These are phyloP conservation scores for Eimeria tenella DNA, from an alignment of 169 alveolate genomes.

Conservation along the genomic window DNA sequence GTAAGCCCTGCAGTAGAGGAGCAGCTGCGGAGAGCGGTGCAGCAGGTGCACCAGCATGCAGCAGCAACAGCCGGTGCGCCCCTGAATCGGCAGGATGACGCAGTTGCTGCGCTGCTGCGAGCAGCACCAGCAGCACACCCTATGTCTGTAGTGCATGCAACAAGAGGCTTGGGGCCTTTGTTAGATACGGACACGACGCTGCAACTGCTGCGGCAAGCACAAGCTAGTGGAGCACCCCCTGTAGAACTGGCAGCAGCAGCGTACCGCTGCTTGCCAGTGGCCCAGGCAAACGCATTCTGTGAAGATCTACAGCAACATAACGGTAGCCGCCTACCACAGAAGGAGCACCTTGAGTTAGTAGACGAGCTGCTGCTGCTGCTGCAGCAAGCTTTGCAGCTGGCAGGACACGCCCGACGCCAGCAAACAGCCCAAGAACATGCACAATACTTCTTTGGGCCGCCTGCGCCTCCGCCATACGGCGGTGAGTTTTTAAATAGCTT, in stretches of 20 bases:
- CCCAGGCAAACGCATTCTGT: constrained; percentile 1
- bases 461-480: constrained; percentile 30
- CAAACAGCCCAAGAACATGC: neutral
- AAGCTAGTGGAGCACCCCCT: constrained; percentile 12
- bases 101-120: constrained; percentile 21
- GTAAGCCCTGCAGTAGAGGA: constrained; percentile 2
- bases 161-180: constrained; percentile 46
- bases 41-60: constrained; percentile 34
- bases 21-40: constrained; percentile 31
- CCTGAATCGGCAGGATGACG: neutral
- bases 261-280: constrained; percentile 42
- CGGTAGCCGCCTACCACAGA: constrained; percentile 4
- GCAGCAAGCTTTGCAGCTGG: constrained; percentile 44
- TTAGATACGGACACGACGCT: neutral
- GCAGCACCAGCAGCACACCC: constrained; percentile 44
- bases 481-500: neutral
- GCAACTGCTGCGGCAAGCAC: constrained; percentile 11
- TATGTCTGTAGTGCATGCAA: constrained; percentile 40
- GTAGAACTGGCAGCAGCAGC: constrained; percentile 36
- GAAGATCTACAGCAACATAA: neutral
- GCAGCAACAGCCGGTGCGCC: neutral
- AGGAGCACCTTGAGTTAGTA: neutral
- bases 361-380: constrained; percentile 61
- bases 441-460: neutral
- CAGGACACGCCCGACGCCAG: neutral